Evolutionary conservation across 352 stramenopile species (phyloP).

Genomic region (Globisporangium echinulatum): DNA sequence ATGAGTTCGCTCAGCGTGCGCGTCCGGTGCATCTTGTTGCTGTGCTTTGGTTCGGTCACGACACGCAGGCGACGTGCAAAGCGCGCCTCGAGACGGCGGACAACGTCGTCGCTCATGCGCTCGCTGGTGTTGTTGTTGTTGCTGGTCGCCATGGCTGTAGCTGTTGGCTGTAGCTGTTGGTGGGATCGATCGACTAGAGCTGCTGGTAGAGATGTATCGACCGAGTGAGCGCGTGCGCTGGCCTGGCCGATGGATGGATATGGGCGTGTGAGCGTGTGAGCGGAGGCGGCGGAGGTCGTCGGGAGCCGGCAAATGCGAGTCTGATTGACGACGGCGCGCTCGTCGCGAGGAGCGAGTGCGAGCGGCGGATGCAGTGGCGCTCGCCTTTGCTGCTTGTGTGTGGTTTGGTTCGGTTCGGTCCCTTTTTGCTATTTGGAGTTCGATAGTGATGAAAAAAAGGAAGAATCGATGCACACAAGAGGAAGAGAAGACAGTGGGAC

Average conservation of each 20-base stretch:
- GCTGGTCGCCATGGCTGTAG: constrained; percentile 11
- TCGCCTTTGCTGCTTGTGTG: constrained; percentile 5
- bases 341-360: too few relatives aligned
- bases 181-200: not conserved
- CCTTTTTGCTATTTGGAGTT: too few relatives aligned
- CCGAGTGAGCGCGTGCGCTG: too few relatives aligned
- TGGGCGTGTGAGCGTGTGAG: too few relatives aligned
- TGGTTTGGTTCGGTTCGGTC: too few relatives aligned
- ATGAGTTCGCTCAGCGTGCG: constrained; percentile 73
- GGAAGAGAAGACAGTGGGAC: too few relatives aligned
- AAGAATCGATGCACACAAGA: too few relatives aligned
- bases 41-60: constrained; percentile 78
- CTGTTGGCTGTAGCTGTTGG: constrained; percentile 4
- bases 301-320: too few relatives aligned
- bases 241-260: too few relatives aligned
- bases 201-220: not conserved
- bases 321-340: too few relatives aligned
- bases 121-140: constrained; percentile 8
- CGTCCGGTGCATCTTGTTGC: constrained; percentile 83
- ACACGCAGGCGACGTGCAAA: constrained; percentile 69
- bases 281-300: too few relatives aligned
- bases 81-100: constrained; percentile 17
- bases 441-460: too few relatives aligned
- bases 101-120: constrained; percentile 5
- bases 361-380: not conserved